Evolutionary conservation across 345 rosid species (phyloP), one percentile per base, ranked within the genome.

Genomic region (Eutrema japonicum): DNA sequence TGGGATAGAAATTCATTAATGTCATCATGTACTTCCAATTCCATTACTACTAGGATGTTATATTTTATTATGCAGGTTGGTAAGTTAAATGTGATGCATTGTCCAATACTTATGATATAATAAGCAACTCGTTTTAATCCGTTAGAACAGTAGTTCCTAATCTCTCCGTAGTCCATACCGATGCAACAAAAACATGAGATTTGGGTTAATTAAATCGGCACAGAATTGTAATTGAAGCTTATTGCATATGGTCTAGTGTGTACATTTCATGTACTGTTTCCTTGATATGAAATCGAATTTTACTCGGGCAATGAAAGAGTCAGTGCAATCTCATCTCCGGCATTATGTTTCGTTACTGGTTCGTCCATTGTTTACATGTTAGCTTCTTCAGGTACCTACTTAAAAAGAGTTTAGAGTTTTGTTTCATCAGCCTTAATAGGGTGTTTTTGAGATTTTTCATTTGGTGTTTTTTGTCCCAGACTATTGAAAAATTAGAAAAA

Each of bases 321-420:
- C 96, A 9, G 88, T 95, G 78, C 90, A 84, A 35, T 79, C 97
- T 60, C 87, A 90, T 50, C 82, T 84, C 62, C 86, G 92, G 46
- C 93, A 95, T 78, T 94, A 86, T 78, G 88, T 92, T 78, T 87
- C 99, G 51, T 90, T 87, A 69, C 89, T 92, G 49, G 85, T 92
- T 82, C 92, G 97, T 38, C 96, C 94, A 37, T 86, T 95, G 99
- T 22, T 94, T 90, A 63, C 97, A 88, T 96, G 99, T 92, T 59
- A 78, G 71, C 51, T 70, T 63, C 59, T 69, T 68, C 27, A 11
- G 6, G 7, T 55, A 47, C 49, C 10, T 58, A 36, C 56, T 10
- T 51, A n/a, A n/a, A 51, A 55, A 9, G 36, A 52, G 57, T n/a
- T 7, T 52, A 30, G 56, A 27, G 50, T 46, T 52, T 61, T 60